Evolutionary conservation across 352 stramenopile species (phyloP).

Genomic region (Phytophthora megakarya): DNA sequence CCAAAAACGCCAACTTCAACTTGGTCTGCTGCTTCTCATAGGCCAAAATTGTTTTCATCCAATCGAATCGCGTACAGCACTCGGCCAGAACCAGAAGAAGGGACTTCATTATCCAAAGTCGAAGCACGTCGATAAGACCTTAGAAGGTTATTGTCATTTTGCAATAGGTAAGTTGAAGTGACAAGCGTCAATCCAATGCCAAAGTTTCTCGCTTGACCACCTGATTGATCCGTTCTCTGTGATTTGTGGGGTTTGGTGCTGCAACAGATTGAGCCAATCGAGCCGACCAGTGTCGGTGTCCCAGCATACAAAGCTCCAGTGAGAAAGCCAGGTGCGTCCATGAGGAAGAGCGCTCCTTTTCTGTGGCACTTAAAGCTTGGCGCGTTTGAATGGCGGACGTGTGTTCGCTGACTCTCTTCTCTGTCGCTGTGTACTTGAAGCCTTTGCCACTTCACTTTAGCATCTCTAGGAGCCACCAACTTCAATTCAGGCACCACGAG

Average conservation of each 20-base stretch:
- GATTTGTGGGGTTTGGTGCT: conserved; percentile 43
- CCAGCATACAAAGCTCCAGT: conserved; percentile 36
- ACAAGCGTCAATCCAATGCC: conserved; percentile 1
- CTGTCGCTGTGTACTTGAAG: conserved; percentile 63
- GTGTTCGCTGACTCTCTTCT: conserved; percentile 50
- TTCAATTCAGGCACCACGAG: conserved; percentile 54
- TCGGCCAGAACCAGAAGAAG: conserved; percentile 42
- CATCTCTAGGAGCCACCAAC: conserved; percentile 72
- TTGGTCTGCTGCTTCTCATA: conserved; percentile 20
- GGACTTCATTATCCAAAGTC: conserved; percentile 27
- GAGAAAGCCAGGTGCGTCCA: conserved; percentile 28
- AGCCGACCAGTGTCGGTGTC: conserved; percentile 8
- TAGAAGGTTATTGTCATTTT: neutral
- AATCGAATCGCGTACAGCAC: conserved; percentile 14
- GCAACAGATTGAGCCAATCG: conserved; percentile 10
- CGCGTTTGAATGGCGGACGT: conserved; percentile 51
- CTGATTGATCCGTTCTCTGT: conserved; percentile 32
- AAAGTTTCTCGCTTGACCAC: conserved; percentile 12
- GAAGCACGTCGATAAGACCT: conserved; percentile 26
- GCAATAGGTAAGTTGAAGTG: conserved; percentile 32
- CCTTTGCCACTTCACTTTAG: conserved; percentile 37
- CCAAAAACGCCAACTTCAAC: conserved; percentile 41
- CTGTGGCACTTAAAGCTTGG: conserved; percentile 15
- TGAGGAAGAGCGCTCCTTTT: conserved; percentile 46
- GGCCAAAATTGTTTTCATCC: conserved; percentile 27